These are phyloP conservation scores for Pseudogymnoascus sp. DNA, from an alignment of 2,329 filamentous ascomycete species.

Conservation along the genomic window DNA sequence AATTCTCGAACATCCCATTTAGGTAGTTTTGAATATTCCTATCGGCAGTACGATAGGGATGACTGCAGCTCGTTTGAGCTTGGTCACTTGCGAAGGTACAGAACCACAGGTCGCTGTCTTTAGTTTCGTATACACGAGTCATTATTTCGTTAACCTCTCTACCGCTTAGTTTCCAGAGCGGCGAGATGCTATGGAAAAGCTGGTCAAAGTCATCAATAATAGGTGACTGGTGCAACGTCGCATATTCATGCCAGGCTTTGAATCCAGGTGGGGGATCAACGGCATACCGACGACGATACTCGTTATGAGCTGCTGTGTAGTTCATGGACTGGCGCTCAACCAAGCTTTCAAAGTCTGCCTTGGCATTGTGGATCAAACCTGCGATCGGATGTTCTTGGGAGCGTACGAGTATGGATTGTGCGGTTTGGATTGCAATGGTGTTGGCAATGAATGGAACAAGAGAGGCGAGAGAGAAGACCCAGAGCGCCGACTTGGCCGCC, in stretches of 20 bases:
- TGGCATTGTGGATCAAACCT: constrained; percentile 55
- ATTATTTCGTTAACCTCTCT: constrained; percentile 19
- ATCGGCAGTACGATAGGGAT: constrained; percentile 31
- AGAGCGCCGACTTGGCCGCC: constrained; percentile 26
- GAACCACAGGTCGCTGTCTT: neutral
- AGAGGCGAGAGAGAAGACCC: constrained; percentile 28
- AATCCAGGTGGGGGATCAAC: constrained; percentile 42
- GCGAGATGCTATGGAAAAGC: constrained; percentile 35
- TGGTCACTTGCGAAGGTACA: neutral
- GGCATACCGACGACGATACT: constrained; percentile 40
- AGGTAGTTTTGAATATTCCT: constrained; percentile 30
- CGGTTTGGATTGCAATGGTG: neutral
- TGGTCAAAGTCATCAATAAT: constrained; percentile 47
- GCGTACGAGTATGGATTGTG: neutral
- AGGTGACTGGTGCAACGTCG: constrained; percentile 33
- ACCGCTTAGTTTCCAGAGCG: constrained; percentile 37
- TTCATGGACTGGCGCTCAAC: constrained; percentile 63
- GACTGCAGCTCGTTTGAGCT: constrained; percentile 29
- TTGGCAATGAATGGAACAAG: constrained; percentile 16
- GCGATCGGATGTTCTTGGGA: constrained; percentile 53
- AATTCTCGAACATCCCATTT: constrained; percentile 26
- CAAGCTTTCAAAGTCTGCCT: constrained; percentile 49
- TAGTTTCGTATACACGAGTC: constrained; percentile 5
- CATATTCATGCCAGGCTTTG: constrained; percentile 40
- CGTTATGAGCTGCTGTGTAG: constrained; percentile 65